Evolutionary conservation across 2,329 filamentous ascomycete species (phyloP), one percentile per base, ranked within the genome.

Genomic region (Exophiala sp.): DNA sequence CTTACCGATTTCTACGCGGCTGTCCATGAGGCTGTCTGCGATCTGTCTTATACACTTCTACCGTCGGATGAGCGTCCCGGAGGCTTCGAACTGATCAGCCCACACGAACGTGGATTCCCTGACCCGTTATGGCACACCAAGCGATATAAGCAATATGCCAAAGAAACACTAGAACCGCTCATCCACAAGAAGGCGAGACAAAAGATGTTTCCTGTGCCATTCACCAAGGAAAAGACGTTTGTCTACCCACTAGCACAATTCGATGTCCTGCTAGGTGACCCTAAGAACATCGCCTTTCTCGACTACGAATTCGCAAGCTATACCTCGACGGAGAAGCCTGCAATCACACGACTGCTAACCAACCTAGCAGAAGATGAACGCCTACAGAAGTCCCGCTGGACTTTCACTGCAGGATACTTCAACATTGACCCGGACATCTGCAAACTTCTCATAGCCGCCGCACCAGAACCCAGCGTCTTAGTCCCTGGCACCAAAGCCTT

Each of bases 401-500:
- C 90, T 0, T 97, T 99, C 70, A 97, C 94, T 1, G 94, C 94
- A 0, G 94, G 94, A 48, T 99, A 99, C 74, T 99, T 99, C 76
- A 99, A 99, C 74, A 95, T 95, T 52, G 91, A 91, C 5, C 87
- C 91, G 0, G 84, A 86, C 3, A 82, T 97, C 16, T 91, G 89
- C 2, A 82, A 85, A 36, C 81, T 96, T 0, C 78, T 99, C 0
- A 83, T 99, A 32, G 77, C 80, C 5, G 81, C 84, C 1, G 70
- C 73, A 9, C 58, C 66, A n/a, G 60, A 66, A 20, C 38, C 42
- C 16, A 42, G 18, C 2, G 49, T 40, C 45, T 35, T 57, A 18
- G 40, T 40, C 7, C 59, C 61, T 8, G 62, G 50, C 18, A 52
- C 42, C 29, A 42, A 48, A 16, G 60, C 63, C 18, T 65, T 66